phyloP scores from a whole-genome alignment of 176 grass and related monocot species.

The Poa annua region DNA sequence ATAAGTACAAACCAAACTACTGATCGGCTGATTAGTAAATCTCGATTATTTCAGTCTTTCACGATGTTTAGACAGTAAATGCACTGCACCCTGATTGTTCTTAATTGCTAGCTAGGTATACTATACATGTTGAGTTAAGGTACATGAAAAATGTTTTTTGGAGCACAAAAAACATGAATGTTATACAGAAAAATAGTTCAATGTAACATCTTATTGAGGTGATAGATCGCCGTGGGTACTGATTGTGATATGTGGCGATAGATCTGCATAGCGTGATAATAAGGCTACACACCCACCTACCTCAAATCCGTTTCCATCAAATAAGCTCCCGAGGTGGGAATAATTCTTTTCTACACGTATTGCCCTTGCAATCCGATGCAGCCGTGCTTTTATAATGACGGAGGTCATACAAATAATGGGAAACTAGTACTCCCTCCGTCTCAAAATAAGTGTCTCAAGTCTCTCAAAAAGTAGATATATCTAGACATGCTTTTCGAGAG shows the following conservation, averaged over 20 bases:
- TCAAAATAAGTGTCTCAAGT: too few relatives aligned
- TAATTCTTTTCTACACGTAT: not conserved
- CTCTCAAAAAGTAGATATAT: too few relatives aligned
- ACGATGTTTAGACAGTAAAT: not conserved
- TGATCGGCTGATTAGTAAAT: not conserved
- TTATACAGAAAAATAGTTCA: not conserved
- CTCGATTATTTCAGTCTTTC: not conserved
- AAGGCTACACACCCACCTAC: not conserved
- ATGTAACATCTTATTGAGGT: not conserved
- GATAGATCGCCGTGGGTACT: not conserved
- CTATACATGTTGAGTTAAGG: not conserved
- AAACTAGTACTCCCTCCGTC: too few relatives aligned
- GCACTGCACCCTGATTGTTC: not conserved
- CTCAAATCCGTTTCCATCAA: not conserved
- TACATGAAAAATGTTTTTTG: not conserved
- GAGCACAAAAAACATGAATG: not conserved
- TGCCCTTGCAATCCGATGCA: not conserved
- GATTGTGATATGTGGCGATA: not conserved
- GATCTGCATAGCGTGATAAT: not conserved
- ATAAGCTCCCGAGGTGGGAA: not conserved
- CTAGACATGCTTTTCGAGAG: too few relatives aligned
- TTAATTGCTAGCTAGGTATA: not conserved
- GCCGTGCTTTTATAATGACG: not conserved
- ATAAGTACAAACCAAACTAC: not conserved
- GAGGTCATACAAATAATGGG: too few relatives aligned